These are phyloP conservation scores for Eucommia ulmoides DNA, from an alignment of 257 asterid species.

Conservation along the genomic window DNA sequence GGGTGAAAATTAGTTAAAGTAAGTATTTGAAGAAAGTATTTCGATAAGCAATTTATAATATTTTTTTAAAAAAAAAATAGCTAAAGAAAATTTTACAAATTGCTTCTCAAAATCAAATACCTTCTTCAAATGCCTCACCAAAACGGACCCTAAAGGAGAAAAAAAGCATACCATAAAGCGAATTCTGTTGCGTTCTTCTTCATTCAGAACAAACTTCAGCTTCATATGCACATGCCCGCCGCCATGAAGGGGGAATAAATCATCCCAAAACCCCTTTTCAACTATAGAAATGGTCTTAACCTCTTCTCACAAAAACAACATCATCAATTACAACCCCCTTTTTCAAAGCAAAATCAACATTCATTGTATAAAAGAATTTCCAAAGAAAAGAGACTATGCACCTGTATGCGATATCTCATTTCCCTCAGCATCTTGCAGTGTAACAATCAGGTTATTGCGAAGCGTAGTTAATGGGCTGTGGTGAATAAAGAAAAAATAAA, in stretches of 20 bases:
- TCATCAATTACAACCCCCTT: conserved; percentile 1
- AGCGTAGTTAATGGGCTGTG: conserved; percentile 75
- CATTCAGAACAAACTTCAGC: conserved; percentile 57
- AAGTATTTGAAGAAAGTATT: no score
- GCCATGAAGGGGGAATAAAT: conserved; percentile 49
- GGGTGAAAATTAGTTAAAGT: no score
- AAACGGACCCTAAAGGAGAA: no score
- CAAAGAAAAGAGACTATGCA: conserved; percentile 7
- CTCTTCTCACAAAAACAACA: conserved; percentile 25
- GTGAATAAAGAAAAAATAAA: no score
- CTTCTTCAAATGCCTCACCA: no score
- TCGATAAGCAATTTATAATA: no score
- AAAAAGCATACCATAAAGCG: conserved; percentile 43
- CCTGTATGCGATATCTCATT: conserved; percentile 67
- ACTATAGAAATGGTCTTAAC: conserved; percentile 56
- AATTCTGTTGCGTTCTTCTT: conserved; percentile 59
- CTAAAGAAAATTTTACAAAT: no score
- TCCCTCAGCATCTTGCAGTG: conserved; percentile 65
- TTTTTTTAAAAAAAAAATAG: no score
- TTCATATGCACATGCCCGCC: conserved; percentile 76
- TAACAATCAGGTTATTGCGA: conserved; percentile 54
- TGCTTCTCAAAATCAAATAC: no score
- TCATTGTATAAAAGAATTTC: not conserved
- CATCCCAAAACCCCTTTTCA: conserved; percentile 90
- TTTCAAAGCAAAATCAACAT: not conserved